These are phyloP conservation scores for Sarocladiaceae sp. DNA, from an alignment of 2,329 filamentous ascomycete species.

Conservation along the genomic window DNA sequence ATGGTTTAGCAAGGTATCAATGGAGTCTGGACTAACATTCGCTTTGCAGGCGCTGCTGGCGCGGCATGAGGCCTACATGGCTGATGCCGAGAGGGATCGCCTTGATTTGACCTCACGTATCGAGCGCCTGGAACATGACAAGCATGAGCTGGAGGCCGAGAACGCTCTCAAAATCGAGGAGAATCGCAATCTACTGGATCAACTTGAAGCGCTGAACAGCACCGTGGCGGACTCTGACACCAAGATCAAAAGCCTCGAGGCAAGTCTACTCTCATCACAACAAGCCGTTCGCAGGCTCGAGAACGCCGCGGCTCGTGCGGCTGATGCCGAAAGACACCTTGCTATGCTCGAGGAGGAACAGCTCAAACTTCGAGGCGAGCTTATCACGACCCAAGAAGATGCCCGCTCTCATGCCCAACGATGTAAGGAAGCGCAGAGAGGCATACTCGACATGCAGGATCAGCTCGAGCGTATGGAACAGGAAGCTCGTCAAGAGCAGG, in stretches of 20 bases:
- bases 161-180: slow-evolving; percentile 79
- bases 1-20: background rate
- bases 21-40: slow-evolving; percentile 62
- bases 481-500: slow-evolving; percentile 74
- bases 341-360: slow-evolving; percentile 79
- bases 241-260: slow-evolving; percentile 72
- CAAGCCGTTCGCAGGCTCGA: slow-evolving; percentile 72
- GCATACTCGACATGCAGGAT: slow-evolving; percentile 73
- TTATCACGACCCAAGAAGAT: slow-evolving; percentile 67
- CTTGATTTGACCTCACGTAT: slow-evolving; percentile 68
- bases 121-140: slow-evolving; percentile 69
- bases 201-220: slow-evolving; percentile 79
- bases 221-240: slow-evolving; percentile 76
- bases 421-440: slow-evolving; percentile 81
- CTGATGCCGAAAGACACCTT: slow-evolving; percentile 77
- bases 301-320: slow-evolving; percentile 67
- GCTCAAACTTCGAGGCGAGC: slow-evolving; percentile 61
- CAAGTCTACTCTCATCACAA: slow-evolving; percentile 72
- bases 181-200: slow-evolving; percentile 75
- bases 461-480: slow-evolving; percentile 86
- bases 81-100: slow-evolving; percentile 84
- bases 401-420: slow-evolving; percentile 74
- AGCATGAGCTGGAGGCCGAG: slow-evolving; percentile 66
- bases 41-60: slow-evolving; percentile 79
- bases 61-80: slow-evolving; percentile 92